A percentile compares a stretch with the other conserved stretches of the same genome.
phyloP scores from a whole-genome alignment of 2,329 filamentous ascomycete genomes.

The Alternaria metachromatica region DNA sequence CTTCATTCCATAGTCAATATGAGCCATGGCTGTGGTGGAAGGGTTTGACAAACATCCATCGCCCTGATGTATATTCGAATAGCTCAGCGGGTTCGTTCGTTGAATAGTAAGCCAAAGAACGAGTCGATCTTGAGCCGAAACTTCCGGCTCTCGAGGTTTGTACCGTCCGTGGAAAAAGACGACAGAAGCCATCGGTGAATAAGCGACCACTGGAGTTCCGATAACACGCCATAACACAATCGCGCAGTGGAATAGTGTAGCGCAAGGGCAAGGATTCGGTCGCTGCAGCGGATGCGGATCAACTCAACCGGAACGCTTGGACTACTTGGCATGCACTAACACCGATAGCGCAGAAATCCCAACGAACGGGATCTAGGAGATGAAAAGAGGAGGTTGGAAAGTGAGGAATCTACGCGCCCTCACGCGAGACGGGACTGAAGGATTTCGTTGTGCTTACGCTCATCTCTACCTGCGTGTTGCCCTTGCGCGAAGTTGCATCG shows the following conservation, averaged over 20 bases:
- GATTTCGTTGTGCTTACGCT: not conserved
- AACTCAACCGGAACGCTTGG: not conserved
- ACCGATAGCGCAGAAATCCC: not conserved
- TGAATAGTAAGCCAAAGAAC: not conserved
- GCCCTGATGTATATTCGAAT: not conserved
- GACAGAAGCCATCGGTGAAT: not conserved
- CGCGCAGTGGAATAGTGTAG: not conserved
- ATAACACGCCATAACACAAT: not conserved
- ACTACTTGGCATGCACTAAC: not conserved
- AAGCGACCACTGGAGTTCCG: not conserved
- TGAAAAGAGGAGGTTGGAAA: not conserved
- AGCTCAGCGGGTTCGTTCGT: not conserved
- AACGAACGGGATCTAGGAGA: not conserved
- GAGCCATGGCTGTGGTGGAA: not conserved
- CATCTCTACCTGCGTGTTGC: too few species aligned
- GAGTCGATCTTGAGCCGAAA: not conserved
- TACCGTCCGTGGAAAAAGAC: not conserved
- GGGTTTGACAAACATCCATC: not conserved
- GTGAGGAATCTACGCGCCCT: not conserved
- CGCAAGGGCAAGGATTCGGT: not conserved
- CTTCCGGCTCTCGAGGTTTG: rapidly evolving
- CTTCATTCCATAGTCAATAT: not conserved
- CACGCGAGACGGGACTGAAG: not conserved
- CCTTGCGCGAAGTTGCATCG: too few species aligned
- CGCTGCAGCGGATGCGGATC: not conserved